Base-by-base conservation (phyloP, 768 basidiomycete species). In the Trametes meyenii region DNA sequence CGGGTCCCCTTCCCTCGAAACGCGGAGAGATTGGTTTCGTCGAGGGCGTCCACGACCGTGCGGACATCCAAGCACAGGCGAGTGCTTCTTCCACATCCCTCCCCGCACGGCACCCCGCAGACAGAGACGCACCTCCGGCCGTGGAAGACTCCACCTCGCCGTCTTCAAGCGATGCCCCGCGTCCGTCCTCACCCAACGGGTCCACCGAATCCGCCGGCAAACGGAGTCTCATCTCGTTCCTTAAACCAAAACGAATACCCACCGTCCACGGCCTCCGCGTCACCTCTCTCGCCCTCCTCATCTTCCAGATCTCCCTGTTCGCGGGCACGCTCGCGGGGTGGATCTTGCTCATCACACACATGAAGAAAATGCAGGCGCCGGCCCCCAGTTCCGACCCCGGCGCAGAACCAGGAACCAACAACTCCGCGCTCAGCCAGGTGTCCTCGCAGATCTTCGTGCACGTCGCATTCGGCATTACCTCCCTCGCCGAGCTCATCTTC, bases 11-110 rank as follows among this genome's bases (percentile, higher is more conserved):
- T 68, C 88, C 87, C 54, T 71, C 69, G 45, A 89, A 88, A 71
- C 78, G 81, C 19, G 88, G 87, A 26, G 87, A 89, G 68, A 84
- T 90, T 53, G 87, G 87, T 21, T 90, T 77, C 68, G 61, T 76
- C 29, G 85, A 85, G 55, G 77, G 73, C 12, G 54, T 76, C 19
- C 76, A 77, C 56, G 71, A 65, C 36, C 55, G 36, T 63, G 66
- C 59, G 46, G 40, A 54, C 62, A 21, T 43, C 33, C 21, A 50
- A 21, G 64, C 72, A 26, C 66, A 72, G 57, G 64, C 64, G 17
- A 64, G 58, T 55, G 21, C 62, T 40, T 61, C 52, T 39, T 33
- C 49, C 40, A 50, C 44, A 50, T 36, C 71, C 29, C 67, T 83
- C 13, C 83, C 81, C n/a, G 75, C 73, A 17, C 75, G 81, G 43